Conservation (phyloP, 257 asterid genomes). For the Solanum paucissectum region DNA sequence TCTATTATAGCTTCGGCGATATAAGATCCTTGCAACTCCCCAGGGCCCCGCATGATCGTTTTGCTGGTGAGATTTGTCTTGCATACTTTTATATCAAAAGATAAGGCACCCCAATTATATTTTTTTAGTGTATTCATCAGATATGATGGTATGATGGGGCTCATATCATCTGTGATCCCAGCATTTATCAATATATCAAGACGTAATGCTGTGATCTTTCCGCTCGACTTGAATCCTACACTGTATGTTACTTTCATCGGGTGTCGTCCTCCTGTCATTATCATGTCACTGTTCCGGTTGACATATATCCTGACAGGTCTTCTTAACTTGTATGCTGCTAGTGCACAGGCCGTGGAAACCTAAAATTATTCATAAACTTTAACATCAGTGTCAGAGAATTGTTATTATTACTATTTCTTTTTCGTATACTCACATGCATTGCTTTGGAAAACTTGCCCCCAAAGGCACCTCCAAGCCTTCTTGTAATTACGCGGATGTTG, state of each 20-base stretch:
- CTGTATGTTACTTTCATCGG: slow-evolving; percentile 66
- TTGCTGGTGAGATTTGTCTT: slow-evolving; percentile 56
- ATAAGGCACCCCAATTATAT: slow-evolving; percentile 64
- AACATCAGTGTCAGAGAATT: background rate
- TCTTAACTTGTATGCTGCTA: slow-evolving; percentile 59
- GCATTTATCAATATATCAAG: slow-evolving; percentile 57
- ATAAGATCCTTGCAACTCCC: slow-evolving; percentile 62
- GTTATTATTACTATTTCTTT: background rate
- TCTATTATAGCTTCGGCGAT: slow-evolving; percentile 67
- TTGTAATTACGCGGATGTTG: background rate
- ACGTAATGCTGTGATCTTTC: slow-evolving; percentile 65
- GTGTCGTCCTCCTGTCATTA: slow-evolving; percentile 65
- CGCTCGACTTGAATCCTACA: slow-evolving; percentile 58
- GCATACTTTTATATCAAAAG: slow-evolving; percentile 55
- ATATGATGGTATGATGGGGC: slow-evolving; percentile 35
- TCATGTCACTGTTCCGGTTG: slow-evolving; percentile 62
- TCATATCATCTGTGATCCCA: slow-evolving; percentile 39
- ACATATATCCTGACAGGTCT: slow-evolving; percentile 61
- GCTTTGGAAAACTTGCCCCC: slow-evolving; percentile 59
- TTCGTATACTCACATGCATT: slow-evolving; percentile 37
- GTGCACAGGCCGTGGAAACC: slow-evolving; percentile 73
- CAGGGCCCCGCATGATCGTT: slow-evolving; percentile 71
- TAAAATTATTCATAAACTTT: slow-evolving; percentile 7
- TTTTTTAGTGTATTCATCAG: slow-evolving; percentile 32
- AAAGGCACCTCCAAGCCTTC: slow-evolving; percentile 62